Conservation (phyloP, 176 grass and related monocot species). For the Lolium rigidum region DNA sequence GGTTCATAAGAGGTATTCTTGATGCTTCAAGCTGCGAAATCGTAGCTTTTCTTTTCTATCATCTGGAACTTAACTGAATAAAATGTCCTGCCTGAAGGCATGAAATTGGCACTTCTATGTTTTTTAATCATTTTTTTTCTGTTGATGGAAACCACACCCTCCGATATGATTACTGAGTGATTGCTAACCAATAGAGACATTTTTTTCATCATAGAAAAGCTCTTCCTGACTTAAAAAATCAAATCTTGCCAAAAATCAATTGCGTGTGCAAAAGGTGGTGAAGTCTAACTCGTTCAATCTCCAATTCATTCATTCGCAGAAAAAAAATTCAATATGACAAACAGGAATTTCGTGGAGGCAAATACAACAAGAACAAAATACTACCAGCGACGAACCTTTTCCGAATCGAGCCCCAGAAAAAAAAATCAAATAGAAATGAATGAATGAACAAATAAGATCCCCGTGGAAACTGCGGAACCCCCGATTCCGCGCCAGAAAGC, state of each 20-base stretch:
- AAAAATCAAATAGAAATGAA: constrained; percentile 8
- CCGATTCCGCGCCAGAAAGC: background rate
- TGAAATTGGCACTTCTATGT: background rate
- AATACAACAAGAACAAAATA: background rate
- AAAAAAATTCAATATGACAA: background rate
- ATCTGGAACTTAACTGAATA: background rate
- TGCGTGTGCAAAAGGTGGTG: background rate
- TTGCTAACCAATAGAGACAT: background rate
- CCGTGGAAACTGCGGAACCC: background rate
- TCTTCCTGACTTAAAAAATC: background rate
- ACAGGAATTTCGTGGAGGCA: background rate
- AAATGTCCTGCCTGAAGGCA: background rate
- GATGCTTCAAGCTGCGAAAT: background rate
- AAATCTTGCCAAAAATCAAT: constrained; percentile 7
- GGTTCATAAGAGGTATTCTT: background rate
- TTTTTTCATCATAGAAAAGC: background rate
- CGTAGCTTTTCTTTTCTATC: background rate
- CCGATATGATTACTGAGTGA: background rate
- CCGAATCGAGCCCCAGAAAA: constrained; percentile 16
- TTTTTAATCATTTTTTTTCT: constrained; percentile 1
- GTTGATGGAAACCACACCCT: background rate
- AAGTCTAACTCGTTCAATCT: background rate
- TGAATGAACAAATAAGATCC: background rate
- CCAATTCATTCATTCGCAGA: background rate
- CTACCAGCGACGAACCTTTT: background rate